A percentile compares a stretch with the other conserved stretches of the same genome.
phyloP scores from a whole-genome alignment of 352 stramenopile genomes.

The Thalassiosira livingstoniorum region DNA sequence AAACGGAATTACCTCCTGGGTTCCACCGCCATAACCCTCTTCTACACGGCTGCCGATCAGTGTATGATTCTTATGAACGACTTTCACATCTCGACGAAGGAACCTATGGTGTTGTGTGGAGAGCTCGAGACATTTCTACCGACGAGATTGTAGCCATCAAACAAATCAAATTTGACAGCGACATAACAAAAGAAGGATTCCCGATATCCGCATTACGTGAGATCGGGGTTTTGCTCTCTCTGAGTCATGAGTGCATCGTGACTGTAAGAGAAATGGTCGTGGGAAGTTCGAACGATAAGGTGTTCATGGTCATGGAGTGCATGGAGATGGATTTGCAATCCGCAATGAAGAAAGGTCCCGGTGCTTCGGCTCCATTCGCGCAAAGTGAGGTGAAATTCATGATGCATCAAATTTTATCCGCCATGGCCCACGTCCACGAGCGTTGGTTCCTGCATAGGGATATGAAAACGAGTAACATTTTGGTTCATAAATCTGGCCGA shows the following conservation, averaged over 20 bases:
- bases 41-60: constrained; percentile 90
- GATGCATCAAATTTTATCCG: constrained; percentile 91
- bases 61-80: constrained; percentile 93
- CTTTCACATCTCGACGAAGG: constrained; percentile 95
- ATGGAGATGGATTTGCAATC: constrained; percentile 88
- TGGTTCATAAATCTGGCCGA: constrained; percentile 91
- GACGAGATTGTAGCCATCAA: constrained; percentile 91
- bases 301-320: constrained; percentile 92
- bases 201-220: constrained; percentile 98
- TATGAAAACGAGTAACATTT: constrained; percentile 97
- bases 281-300: constrained; percentile 79
- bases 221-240: constrained; percentile 97
- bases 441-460: constrained; percentile 95
- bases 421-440: constrained; percentile 90
- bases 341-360: constrained; percentile 66
- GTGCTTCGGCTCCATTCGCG: constrained; percentile 68
- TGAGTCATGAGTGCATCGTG: constrained; percentile 98
- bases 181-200: constrained; percentile 93
- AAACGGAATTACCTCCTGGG: background rate
- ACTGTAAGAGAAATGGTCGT: constrained; percentile 90
- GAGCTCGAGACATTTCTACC: constrained; percentile 87
- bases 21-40: constrained; percentile 81
- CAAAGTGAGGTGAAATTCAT: constrained; percentile 93
- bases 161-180: constrained; percentile 87
- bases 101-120: constrained; percentile 97